Conservation (phyloP, 768 basidiomycete genomes). For the Xerocomellus amylosporus region DNA sequence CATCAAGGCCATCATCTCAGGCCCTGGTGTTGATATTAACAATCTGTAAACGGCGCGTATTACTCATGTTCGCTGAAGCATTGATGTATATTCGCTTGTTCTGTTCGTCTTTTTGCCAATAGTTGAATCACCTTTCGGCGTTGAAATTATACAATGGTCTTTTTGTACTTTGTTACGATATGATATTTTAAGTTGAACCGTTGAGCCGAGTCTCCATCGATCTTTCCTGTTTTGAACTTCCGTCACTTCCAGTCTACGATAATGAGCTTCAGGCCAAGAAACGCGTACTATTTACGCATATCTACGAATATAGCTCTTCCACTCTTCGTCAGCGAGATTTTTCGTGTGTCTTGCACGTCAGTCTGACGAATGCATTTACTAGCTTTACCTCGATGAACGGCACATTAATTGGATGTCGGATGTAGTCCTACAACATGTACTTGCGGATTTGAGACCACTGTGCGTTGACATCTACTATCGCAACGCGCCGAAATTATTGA, state of each 20-base stretch:
- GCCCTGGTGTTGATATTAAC: slow-evolving; percentile 58
- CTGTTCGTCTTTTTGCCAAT: background rate
- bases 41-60: slow-evolving; percentile 32
- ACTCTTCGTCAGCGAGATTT: slow-evolving; percentile 55
- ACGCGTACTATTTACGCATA: slow-evolving; percentile 80
- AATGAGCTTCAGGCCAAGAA: slow-evolving; percentile 71
- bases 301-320: slow-evolving; percentile 73
- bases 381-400: slow-evolving; percentile 85
- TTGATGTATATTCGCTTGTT: background rate
- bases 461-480: slow-evolving; percentile 25
- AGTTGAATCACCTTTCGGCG: background rate
- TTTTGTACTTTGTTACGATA: background rate
- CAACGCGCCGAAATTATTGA: background rate
- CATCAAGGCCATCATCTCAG: slow-evolving; percentile 88
- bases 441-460: slow-evolving; percentile 77
- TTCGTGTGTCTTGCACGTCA: background rate
- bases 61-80: background rate
- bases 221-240: background rate
- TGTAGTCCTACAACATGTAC: slow-evolving; percentile 69
- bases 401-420: slow-evolving; percentile 94
- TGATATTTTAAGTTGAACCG: background rate
- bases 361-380: slow-evolving; percentile 8
- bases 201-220: background rate
- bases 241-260: background rate
- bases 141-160: background rate